phyloP scores from a whole-genome alignment of 352 stramenopile species.

The Phytophthora europaea region DNA sequence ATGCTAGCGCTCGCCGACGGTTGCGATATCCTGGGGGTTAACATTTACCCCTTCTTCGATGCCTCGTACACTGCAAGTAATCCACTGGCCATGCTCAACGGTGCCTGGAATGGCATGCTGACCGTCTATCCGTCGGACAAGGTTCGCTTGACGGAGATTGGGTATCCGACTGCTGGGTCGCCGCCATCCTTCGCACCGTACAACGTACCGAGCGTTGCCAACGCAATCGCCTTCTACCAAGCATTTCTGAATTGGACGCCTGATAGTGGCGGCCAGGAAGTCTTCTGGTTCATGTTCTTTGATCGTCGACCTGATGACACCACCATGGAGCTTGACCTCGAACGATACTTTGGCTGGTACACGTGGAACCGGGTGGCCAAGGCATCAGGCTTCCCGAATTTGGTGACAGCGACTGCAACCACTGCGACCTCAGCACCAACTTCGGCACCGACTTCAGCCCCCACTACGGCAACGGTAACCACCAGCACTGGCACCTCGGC shows the following conservation, averaged over 20 bases:
- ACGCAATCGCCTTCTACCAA: constrained; percentile 70
- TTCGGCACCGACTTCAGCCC: constrained; percentile 17
- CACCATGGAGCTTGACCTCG: constrained; percentile 58
- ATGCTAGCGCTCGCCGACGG: constrained; percentile 61
- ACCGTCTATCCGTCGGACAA: constrained; percentile 57
- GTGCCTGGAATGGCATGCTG: constrained; percentile 67
- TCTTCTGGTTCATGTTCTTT: constrained; percentile 90
- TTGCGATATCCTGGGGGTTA: constrained; percentile 84
- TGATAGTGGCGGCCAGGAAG: constrained; percentile 46
- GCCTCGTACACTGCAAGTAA: constrained; percentile 55
- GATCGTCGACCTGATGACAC: constrained; percentile 64
- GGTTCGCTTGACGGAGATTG: constrained; percentile 74
- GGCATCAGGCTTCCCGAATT: constrained; percentile 47
- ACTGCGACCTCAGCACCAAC: constrained; percentile 12
- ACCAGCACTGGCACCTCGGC: constrained; percentile 6
- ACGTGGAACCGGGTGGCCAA: constrained; percentile 56
- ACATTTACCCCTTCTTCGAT: constrained; percentile 87
- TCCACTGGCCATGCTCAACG: constrained; percentile 63
- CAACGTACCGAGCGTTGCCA: constrained; percentile 62
- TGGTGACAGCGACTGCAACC: constrained; percentile 20
- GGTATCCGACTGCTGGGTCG: constrained; percentile 60
- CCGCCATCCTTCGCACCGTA: constrained; percentile 42
- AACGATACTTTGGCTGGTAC: constrained; percentile 84
- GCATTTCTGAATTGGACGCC: constrained; percentile 73
- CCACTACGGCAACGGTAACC: constrained; percentile 4